Evolutionary conservation across 768 basidiomycete genomes (phyloP), one percentile per base, ranked within the genome.

Genomic region (Nidularia pulvinata): DNA sequence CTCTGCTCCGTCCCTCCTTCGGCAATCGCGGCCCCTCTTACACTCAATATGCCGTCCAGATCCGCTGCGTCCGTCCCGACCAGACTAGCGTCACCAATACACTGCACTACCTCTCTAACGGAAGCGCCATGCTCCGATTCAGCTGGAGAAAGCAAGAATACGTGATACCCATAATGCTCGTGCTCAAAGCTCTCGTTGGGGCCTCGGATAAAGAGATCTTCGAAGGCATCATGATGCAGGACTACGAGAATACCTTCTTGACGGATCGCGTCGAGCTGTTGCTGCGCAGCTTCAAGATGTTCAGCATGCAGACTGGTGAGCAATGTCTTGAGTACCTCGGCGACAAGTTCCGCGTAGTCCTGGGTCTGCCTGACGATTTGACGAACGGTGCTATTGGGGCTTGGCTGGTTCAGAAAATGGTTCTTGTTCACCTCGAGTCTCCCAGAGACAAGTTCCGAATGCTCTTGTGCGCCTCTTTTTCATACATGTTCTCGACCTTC

Each of bases 81-180:
- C 93, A 98, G 70, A 91, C 93, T 13, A 89, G 90, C 55, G 83
- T 86, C 48, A 99, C 97, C 45, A 98, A 98, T 71, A 92, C 89
- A 16, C 83, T 99, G n/a, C 97, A 99, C 67, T 99, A 98, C 69
- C 86, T 98, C 43, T 88, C 93, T 14, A 96, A 95, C 58, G 97
- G 97, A 45, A 95, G 86, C 60, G 93, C 95, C n/a, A 98, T 95
- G 80, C 72, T 98, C 14, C 87, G 97, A 16, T 98, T 99, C 73
- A 91, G 85, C 65, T 97, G 93, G 93, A 77, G 96, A 50, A 99
- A 98, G 71, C 91, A 96, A 66, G 97, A 99, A 81, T 99, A 95
- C 67, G 91, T 96, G 52, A 92, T 99, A 42, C 97, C 97, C 5
- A 91, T 98, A 69, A 95, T 98, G 87, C 83, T 99, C 44, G 80